Percentiles rank a stretch among this genome's conserved stretches.
phyloP scores from a whole-genome alignment of 345 rosid genomes.

The Erucastrum elatum region DNA sequence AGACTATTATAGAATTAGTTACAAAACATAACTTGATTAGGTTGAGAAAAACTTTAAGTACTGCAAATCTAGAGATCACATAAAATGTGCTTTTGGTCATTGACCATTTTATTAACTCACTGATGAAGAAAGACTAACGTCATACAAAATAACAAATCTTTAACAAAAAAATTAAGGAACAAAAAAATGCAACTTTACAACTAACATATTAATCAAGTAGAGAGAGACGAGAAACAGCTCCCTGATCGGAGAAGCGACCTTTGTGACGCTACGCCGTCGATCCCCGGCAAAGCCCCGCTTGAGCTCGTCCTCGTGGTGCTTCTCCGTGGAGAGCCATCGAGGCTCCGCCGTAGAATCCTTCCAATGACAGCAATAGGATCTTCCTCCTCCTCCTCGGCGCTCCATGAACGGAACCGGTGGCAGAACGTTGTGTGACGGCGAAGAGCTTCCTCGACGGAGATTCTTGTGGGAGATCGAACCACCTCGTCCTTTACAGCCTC shows the following conservation, averaged over 20 bases:
- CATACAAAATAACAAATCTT: constrained; percentile 11
- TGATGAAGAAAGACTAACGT: not conserved
- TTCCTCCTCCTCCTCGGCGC: constrained; percentile 49
- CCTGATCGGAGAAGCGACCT: constrained; percentile 54
- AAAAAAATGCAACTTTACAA: constrained; percentile 8
- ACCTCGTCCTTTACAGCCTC: constrained; percentile 74
- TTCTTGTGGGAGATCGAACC: constrained; percentile 38
- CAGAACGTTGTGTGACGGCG: constrained; percentile 60
- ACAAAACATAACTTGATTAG: not conserved
- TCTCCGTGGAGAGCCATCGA: constrained; percentile 52
- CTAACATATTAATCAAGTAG: constrained; percentile 39
- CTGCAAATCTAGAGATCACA: not conserved
- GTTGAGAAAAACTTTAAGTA: not conserved
- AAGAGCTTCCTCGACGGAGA: constrained; percentile 59
- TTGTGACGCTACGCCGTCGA: constrained; percentile 38
- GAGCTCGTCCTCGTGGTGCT: constrained; percentile 28
- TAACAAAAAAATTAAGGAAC: constrained; percentile 8
- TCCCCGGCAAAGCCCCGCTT: constrained; percentile 46
- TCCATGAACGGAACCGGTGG: constrained; percentile 46
- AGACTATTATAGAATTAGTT: not conserved
- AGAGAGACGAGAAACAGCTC: constrained; percentile 65
- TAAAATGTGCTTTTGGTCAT: constrained; percentile 25
- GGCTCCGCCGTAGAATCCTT: constrained; percentile 56
- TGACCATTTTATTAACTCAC: constrained; percentile 7
- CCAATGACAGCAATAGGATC: constrained; percentile 69